These are phyloP conservation scores for Vitis hybrid DNA, from an alignment of 177 flowering plant species.

Conservation along the genomic window DNA sequence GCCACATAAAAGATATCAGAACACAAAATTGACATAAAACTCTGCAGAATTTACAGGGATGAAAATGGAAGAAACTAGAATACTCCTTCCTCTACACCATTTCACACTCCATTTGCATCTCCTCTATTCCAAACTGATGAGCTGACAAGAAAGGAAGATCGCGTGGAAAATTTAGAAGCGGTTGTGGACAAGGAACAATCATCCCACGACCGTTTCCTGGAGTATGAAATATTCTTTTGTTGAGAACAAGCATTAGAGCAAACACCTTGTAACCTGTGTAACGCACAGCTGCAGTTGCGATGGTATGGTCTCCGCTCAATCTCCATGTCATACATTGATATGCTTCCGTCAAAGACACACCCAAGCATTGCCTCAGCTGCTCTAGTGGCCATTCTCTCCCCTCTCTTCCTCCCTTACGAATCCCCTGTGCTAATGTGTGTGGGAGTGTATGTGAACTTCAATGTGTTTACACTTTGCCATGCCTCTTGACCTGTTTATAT, in stretches of 20 bases:
- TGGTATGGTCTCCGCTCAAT: constrained; percentile 43
- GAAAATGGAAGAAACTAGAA: too few species aligned
- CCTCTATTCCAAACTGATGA: too few species aligned
- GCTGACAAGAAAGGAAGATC: too few species aligned
- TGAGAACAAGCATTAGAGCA: constrained; percentile 15
- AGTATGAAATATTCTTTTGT: constrained; percentile 13
- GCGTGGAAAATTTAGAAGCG: neutral
- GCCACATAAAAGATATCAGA: too few species aligned
- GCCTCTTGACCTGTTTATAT: constrained; percentile 8
- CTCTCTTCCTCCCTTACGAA: neutral
- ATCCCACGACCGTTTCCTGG: constrained; percentile 15
- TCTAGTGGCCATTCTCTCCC: constrained; percentile 18
- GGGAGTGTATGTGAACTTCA: neutral
- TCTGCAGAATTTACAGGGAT: too few species aligned
- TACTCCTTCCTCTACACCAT: too few species aligned
- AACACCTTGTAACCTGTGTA: constrained; percentile 19
- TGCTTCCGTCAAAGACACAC: constrained; percentile 24
- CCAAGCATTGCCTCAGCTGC: constrained; percentile 19
- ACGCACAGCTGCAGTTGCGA: constrained; percentile 36
- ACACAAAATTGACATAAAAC: too few species aligned
- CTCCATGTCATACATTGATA: constrained; percentile 22
- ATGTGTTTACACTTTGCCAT: neutral
- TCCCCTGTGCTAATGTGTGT: neutral
- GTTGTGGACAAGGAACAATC: constrained; percentile 8
- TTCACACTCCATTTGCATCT: too few species aligned